Percentiles rank a stretch among this genome's conserved stretches.
phyloP scores from a whole-genome alignment of 1,284 basidiomycete genomes.

The Mycena sp. region DNA sequence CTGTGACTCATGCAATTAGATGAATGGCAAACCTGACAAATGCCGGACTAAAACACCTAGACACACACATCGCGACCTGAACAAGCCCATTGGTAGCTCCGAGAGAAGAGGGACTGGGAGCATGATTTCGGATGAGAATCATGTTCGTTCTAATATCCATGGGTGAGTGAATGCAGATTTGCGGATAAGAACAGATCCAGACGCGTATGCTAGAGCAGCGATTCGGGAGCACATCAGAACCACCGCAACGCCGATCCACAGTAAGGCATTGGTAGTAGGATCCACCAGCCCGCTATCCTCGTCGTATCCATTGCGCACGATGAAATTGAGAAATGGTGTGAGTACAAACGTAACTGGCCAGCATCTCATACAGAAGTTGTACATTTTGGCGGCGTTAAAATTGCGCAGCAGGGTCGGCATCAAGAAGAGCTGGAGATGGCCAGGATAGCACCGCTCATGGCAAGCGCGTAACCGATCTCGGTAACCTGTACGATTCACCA shows the following conservation, averaged over 20 bases:
- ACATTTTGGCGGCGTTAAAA: constrained; percentile 53
- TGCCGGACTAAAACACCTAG: constrained; percentile 67
- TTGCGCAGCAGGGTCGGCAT: constrained; percentile 57
- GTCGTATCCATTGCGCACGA: constrained; percentile 45
- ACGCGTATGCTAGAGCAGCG: constrained; percentile 46
- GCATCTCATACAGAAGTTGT: constrained; percentile 55
- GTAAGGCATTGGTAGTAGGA: constrained; percentile 30
- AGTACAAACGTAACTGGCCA: constrained; percentile 56
- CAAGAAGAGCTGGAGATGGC: constrained; percentile 54
- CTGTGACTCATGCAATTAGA: neutral
- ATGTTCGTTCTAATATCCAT: constrained; percentile 58
- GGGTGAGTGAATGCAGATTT: neutral
- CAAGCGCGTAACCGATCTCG: constrained; percentile 70
- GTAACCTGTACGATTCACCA: constrained; percentile 46
- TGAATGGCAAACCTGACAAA: constrained; percentile 56
- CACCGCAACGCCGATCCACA: constrained; percentile 55
- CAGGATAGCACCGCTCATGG: constrained; percentile 53
- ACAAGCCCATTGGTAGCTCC: constrained; percentile 70
- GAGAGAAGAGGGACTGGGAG: constrained; percentile 62
- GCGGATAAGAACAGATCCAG: neutral
- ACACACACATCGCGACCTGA: constrained; percentile 67
- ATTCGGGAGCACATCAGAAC: constrained; percentile 49
- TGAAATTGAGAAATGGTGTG: constrained; percentile 55
- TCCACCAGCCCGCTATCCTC: constrained; percentile 36
- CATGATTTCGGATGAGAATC: constrained; percentile 66